Conservation (phyloP, 2,329 filamentous ascomycete genomes). For the Pleurostoma richardsiae region DNA sequence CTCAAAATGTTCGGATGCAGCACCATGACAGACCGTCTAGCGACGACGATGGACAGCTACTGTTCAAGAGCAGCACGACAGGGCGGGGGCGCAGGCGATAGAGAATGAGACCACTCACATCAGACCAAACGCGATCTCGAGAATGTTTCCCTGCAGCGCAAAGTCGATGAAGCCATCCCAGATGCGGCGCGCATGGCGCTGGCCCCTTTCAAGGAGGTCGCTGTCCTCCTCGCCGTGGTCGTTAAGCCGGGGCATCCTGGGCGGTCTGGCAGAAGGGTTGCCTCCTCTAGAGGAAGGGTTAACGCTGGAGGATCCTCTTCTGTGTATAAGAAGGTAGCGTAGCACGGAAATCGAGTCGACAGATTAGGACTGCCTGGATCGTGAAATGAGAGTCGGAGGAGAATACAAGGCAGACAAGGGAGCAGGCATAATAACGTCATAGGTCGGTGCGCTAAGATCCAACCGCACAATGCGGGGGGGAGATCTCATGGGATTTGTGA, state of each 20-base stretch:
- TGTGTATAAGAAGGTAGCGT: too few relatives aligned
- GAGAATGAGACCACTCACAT: slow-evolving; percentile 45
- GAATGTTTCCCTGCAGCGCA: slow-evolving; percentile 67
- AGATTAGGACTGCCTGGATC: too few relatives aligned
- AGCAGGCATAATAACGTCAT: too few relatives aligned
- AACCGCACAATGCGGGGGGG: too few relatives aligned
- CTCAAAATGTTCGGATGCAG: too few relatives aligned
- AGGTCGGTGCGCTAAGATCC: too few relatives aligned
- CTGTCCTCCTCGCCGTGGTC: slow-evolving; percentile 25
- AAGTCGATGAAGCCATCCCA: slow-evolving; percentile 67
- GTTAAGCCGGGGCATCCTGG: slow-evolving; percentile 20
- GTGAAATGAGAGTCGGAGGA: too few relatives aligned
- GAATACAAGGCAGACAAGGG: too few relatives aligned
- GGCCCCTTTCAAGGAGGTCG: slow-evolving; percentile 40
- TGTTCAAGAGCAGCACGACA: slow-evolving; percentile 1
- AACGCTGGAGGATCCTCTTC: too few relatives aligned
- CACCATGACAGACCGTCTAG: neutral
- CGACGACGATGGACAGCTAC: neutral
- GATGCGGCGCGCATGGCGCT: slow-evolving; percentile 41
- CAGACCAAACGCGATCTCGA: slow-evolving; percentile 70
- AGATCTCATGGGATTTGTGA: too few relatives aligned
- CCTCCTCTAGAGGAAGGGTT: too few relatives aligned
- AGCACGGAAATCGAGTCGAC: too few relatives aligned
- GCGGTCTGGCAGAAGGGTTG: neutral
- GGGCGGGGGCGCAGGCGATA: slow-evolving; percentile 1